Conservation (phyloP, 805 yeast genomes). For the Clavispora santaluciae region DNA sequence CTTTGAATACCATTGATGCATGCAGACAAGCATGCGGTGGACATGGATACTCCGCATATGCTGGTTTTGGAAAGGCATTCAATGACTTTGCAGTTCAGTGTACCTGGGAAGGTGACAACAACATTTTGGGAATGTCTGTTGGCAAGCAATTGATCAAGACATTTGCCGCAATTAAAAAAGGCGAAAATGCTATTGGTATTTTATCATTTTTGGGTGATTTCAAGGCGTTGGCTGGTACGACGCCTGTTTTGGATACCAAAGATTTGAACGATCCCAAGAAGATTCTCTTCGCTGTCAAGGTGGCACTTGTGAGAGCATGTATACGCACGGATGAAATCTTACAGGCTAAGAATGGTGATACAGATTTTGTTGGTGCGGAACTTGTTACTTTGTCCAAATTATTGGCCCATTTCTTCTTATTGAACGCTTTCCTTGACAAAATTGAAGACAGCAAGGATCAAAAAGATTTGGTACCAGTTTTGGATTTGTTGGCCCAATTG, state of each 20-base stretch:
- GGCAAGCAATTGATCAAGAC: slow-evolving; percentile 71
- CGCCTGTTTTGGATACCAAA: slow-evolving; percentile 26
- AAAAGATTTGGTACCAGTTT: slow-evolving; percentile 41
- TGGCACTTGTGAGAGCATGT: slow-evolving; percentile 37
- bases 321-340: slow-evolving; percentile 26
- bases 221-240: slow-evolving; percentile 20
- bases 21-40: slow-evolving; percentile 95
- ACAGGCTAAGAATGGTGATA: slow-evolving; percentile 31
- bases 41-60: slow-evolving; percentile 90
- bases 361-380: slow-evolving; percentile 45
- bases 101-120: slow-evolving; percentile 98
- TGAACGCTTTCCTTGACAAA: slow-evolving; percentile 36
- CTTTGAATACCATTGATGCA: slow-evolving; percentile 77
- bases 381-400: slow-evolving; percentile 46
- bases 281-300: slow-evolving; percentile 24
- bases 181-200: slow-evolving; percentile 43
- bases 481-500: slow-evolving; percentile 53
- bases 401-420: slow-evolving; percentile 46
- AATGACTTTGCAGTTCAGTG: slow-evolving; percentile 97
- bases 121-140: slow-evolving; percentile 73
- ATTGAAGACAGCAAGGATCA: slow-evolving; percentile 28
- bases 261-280: slow-evolving; percentile 21
- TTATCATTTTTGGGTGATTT: slow-evolving; percentile 38
- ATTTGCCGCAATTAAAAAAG: slow-evolving; percentile 35
- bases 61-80: slow-evolving; percentile 85